These are phyloP conservation scores for Coccomyxa sp. DNA, from an alignment of 139 green algal species.

Conservation along the genomic window DNA sequence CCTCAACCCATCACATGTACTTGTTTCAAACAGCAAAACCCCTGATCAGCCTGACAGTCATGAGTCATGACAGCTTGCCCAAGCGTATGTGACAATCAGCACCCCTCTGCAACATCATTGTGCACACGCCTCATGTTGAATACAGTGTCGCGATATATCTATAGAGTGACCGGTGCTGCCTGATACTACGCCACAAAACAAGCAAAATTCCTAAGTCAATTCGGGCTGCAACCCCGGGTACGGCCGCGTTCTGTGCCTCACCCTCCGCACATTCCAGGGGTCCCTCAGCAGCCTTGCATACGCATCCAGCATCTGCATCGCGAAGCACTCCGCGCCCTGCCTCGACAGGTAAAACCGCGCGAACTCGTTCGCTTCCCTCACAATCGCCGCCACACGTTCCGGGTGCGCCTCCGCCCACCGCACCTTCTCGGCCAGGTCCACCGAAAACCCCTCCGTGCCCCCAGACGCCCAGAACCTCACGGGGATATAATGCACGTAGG, in stretches of 20 bases:
- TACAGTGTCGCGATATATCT: too few species aligned
- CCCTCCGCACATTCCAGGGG: not conserved
- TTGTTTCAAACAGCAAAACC: too few species aligned
- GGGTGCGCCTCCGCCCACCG: conserved; percentile 5
- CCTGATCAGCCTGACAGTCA: too few species aligned
- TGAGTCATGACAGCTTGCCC: too few species aligned
- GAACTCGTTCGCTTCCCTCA: conserved; percentile 4
- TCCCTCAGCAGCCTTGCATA: conserved; percentile 1
- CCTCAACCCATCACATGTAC: too few species aligned
- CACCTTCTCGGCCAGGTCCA: conserved; percentile 5
- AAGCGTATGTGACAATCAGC: too few species aligned
- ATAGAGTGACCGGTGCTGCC: too few species aligned
- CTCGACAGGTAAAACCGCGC: not conserved
- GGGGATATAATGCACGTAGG: conserved; percentile 8
- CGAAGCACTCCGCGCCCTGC: not conserved
- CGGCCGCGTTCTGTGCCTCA: not conserved
- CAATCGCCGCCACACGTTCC: not conserved
- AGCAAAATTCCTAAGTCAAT: too few species aligned
- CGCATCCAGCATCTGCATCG: not conserved
- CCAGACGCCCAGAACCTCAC: not conserved
- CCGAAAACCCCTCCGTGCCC: not conserved
- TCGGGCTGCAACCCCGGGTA: too few species aligned
- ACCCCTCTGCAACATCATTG: too few species aligned
- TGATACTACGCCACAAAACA: too few species aligned
- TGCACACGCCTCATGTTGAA: too few species aligned